Base-by-base conservation (phyloP, 2,329 filamentous ascomycete genomes). In the Nannizzia gypsea region DNA sequence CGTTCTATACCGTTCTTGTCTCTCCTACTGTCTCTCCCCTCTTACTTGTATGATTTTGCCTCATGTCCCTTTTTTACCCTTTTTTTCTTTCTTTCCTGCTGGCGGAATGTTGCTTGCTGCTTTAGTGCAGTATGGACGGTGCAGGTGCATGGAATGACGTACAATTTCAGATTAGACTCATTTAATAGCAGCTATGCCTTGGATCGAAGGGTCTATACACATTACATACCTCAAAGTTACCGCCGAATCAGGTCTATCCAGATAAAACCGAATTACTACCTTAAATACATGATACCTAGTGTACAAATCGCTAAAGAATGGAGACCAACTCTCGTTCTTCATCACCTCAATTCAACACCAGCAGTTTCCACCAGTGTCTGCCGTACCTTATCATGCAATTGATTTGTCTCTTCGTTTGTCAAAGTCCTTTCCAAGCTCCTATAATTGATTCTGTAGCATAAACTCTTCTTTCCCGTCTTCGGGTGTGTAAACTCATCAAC, bases 391-490 rank as follows among this genome's bases (percentile, higher is more conserved):
- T 84, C 78, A 71, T 99, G 92, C 69, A 95, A 74, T 48, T 78
- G 73, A 70, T 95, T 95, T 9, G 85, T 83, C 78, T 96, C 89
- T 38, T 82, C 78, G 67, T 90, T 93, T 8, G 87, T 96, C 72
- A 99, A 76, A 1, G 92, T 99, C 69, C 88, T 82, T 78, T 96
- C 92, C 66, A 96, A 76, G 72, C 90, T 96, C 64, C 93, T 83
- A 76, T 99, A 99, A 70, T 92, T 92, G 73, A 97, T 87, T 64
- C 91, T 82, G 73, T 96, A 99, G 74, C 90, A 95, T 77, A 93
- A 74, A 76, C 91, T 96, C 76, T 82, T 87, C 66, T 88, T 80
- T 3, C 86, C 85, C 20, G 88, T 91, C 76, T 88, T 90, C 40
- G 91, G 90, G 73, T 97, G 90, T 55, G 82, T 84, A 72, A 97